phyloP scores from a whole-genome alignment of 371 early-diverging fungal genomes.

The Syncephalastrum racemosum region DNA sequence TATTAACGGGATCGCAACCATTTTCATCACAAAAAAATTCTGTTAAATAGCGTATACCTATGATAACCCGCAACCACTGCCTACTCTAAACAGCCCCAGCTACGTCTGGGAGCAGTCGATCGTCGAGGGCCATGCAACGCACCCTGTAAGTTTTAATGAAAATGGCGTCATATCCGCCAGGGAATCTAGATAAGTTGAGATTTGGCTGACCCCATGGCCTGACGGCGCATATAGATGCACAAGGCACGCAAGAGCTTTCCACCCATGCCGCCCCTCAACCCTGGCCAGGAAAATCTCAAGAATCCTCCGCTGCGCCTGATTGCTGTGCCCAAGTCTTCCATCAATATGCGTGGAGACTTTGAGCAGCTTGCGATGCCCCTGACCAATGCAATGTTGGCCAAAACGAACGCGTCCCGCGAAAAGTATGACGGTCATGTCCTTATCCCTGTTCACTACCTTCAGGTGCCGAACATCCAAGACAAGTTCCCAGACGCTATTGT shows the following conservation, averaged over 20 bases:
- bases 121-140: constrained; percentile 78
- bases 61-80: constrained; percentile 48
- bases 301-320: constrained; percentile 51
- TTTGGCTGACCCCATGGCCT: no score
- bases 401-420: constrained; percentile 6
- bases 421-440: constrained; percentile 36
- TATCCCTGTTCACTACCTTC: constrained; percentile 69
- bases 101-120: constrained; percentile 77
- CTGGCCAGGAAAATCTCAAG: constrained; percentile 46
- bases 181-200: no score
- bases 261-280: constrained; percentile 51
- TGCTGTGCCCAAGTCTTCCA: constrained; percentile 44
- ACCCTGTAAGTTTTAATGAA: constrained; percentile 57
- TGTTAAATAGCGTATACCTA: constrained; percentile 57
- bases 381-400: constrained; percentile 31
- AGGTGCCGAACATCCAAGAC: constrained; percentile 58
- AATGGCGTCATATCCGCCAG: no score
- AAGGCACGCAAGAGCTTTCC: constrained; percentile 62
- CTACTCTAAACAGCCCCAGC: constrained; percentile 43
- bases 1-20: no score
- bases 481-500: constrained; percentile 48
- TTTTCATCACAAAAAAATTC: background rate
- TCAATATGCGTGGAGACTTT: constrained; percentile 54
- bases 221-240: constrained; percentile 49
- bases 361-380: constrained; percentile 35